Base-by-base conservation (phyloP, 306 rosid genomes). In the Cajanus cajan region DNA sequence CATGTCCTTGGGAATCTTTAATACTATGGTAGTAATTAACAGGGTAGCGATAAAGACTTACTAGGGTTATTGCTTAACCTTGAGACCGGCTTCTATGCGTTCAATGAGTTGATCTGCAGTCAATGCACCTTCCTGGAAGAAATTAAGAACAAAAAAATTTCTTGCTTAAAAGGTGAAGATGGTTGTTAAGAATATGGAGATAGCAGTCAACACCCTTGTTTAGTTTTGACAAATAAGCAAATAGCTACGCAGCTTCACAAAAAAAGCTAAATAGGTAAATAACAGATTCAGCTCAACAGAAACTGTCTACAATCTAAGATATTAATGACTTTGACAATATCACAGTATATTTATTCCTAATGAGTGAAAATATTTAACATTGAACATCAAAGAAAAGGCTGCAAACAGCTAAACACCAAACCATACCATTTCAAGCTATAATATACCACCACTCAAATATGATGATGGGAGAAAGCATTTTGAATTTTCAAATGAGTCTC, bases 61-160 rank as follows among this genome's bases (percentile, higher is more conserved):
- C 91, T 41, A 19, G 52, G 41, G 59, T 76, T 94, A 90, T 76
- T 92, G 91, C 82, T 85, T 90, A 18, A 88, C 93, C 71, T 85
- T 79, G 82, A 95, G 82, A 61, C 91, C 78, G 7, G 85, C 74
- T 86, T 92, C 98, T 44, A 95, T 79, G 68, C 91, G 90, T 82
- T 92, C 86, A 48, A 88, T 73, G 15, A 95, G 94, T 81, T 95
- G 93, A 77, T 85, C 82, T 31, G 92, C 98, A 44, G 76, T 45
- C 82, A 92, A 57, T 51, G 98, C 98, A 52, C 98, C 98, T 89
- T 95, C 98, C 98, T 95, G 87, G 69, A 84, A 78, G 55, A 70
- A 40, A 80, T 39, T 6, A 57, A 68, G 65, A 83, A 15, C 62
- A 59, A 61, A 21, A 11, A 11, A 4, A 4, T 9, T 14, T 40